Evolutionary conservation across 495 filamentous ascomycete species (phyloP).

Genomic region (Astrocystis sublimbata): DNA sequence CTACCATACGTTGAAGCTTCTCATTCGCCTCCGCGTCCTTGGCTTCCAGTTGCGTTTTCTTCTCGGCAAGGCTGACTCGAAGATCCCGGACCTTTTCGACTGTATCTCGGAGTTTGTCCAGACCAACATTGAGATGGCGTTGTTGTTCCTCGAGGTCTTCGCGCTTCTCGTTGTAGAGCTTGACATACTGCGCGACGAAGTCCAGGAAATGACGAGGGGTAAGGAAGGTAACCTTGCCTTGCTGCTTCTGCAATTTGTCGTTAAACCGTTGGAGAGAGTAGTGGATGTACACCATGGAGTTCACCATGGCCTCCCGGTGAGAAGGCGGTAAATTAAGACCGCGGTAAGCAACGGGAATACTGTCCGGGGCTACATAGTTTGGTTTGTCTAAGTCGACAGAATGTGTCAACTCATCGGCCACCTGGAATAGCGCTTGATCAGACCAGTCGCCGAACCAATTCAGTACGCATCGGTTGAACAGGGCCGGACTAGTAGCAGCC

Average conservation of each 20-base stretch:
- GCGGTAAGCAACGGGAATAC: slow-evolving; percentile 86
- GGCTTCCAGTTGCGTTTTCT: slow-evolving; percentile 86
- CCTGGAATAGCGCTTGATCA: slow-evolving; percentile 97
- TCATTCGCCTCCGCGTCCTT: slow-evolving; percentile 97
- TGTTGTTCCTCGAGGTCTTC: slow-evolving; percentile 99
- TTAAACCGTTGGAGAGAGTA: slow-evolving; percentile 92
- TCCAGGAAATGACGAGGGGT: slow-evolving; percentile 97
- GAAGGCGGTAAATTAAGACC: slow-evolving; percentile 81
- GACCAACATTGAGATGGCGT: slow-evolving; percentile 92
- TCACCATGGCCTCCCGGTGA: slow-evolving; percentile 87
- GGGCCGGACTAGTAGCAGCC: slow-evolving; percentile 91
- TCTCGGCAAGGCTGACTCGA: slow-evolving; percentile 83
- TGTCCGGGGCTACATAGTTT: slow-evolving; percentile 84
- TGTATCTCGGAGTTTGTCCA: slow-evolving; percentile 97
- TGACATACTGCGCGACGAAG: slow-evolving; percentile 97
- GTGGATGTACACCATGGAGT: slow-evolving; percentile 98
- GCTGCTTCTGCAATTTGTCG: slow-evolving; percentile 81
- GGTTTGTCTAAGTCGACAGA: slow-evolving; percentile 90
- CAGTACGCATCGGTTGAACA: slow-evolving; percentile 98
- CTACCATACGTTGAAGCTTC: slow-evolving; percentile 94
- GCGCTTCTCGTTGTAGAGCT: slow-evolving; percentile 95
- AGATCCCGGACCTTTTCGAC: slow-evolving; percentile 97
- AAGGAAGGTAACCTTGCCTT: slow-evolving; percentile 85
- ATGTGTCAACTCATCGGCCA: slow-evolving; percentile 91
- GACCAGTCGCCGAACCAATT: slow-evolving; percentile 99